Percentiles rank a stretch among this genome's conserved stretches.
These are phyloP conservation scores for Butyriboletus regius DNA, from an alignment of 1,284 basidiomycete species.

Conservation along the genomic window DNA sequence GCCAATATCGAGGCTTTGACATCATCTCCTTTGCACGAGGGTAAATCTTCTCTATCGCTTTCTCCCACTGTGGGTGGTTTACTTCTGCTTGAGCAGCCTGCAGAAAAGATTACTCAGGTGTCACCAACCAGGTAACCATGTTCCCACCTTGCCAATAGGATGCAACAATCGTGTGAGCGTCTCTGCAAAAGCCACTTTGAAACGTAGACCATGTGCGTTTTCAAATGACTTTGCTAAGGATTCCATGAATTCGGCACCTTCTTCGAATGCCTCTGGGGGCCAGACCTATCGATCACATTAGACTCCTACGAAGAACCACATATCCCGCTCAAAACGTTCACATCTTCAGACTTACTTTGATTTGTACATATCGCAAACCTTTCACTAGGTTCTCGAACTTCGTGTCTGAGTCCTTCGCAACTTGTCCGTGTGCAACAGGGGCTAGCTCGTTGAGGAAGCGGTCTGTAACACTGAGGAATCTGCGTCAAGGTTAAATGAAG, in stretches of 20 bases:
- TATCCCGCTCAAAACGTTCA: background rate
- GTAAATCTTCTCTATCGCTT: constrained; percentile 80
- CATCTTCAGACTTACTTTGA: constrained; percentile 53
- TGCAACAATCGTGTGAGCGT: constrained; percentile 74
- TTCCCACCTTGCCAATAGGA: constrained; percentile 75
- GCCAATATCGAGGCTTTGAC: constrained; percentile 86
- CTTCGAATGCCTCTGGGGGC: constrained; percentile 88
- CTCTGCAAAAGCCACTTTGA: constrained; percentile 85
- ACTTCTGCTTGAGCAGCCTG: constrained; percentile 92
- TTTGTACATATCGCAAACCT: constrained; percentile 70
- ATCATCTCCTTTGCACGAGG: constrained; percentile 83
- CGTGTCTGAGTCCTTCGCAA: constrained; percentile 70
- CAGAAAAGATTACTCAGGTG: constrained; percentile 3
- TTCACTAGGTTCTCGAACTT: constrained; percentile 77
- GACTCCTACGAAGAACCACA: background rate
- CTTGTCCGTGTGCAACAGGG: constrained; percentile 65
- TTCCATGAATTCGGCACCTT: constrained; percentile 87
- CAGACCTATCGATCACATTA: constrained; percentile 56
- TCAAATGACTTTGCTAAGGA: constrained; percentile 76
- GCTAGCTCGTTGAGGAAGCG: constrained; percentile 72
- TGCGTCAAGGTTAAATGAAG: constrained; percentile 24
- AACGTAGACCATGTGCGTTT: constrained; percentile 73
- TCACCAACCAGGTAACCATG: background rate
- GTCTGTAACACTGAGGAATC: constrained; percentile 83
- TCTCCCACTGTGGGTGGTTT: constrained; percentile 90